These are phyloP conservation scores for Asterionellopsis glacialis DNA, from an alignment of 108 stramenopile genomes.

Conservation along the genomic window DNA sequence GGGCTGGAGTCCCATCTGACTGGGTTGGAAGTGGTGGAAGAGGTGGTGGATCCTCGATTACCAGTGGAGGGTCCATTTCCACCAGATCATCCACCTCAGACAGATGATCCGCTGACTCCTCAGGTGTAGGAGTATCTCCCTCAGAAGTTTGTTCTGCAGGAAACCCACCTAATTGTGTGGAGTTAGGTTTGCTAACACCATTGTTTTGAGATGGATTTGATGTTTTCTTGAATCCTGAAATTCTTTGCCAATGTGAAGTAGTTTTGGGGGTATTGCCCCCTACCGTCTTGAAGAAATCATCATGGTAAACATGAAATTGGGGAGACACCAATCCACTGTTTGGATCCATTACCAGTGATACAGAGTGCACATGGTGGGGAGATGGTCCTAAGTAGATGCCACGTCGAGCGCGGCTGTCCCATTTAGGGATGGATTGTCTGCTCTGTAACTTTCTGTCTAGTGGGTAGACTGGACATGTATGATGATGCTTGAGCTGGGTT, in stretches of 20 bases:
- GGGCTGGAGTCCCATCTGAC: too few species aligned
- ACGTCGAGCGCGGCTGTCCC: slow-evolving; percentile 11
- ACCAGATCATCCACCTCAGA: too few species aligned
- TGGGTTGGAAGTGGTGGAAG: too few species aligned
- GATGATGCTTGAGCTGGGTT: slow-evolving; percentile 1
- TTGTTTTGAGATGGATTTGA: neutral
- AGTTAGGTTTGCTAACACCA: too few species aligned
- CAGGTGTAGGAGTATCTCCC: too few species aligned
- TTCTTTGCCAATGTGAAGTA: neutral
- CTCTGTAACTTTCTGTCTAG: slow-evolving; percentile 7
- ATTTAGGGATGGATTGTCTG: slow-evolving; percentile 17
- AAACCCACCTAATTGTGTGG: too few species aligned
- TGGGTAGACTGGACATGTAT: slow-evolving; percentile 19
- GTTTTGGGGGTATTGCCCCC: neutral
- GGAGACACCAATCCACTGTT: slow-evolving; percentile 29
- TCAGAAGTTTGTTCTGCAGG: too few species aligned
- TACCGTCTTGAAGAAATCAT: slow-evolving; percentile 19
- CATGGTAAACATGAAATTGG: slow-evolving; percentile 20
- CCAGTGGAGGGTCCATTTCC: too few species aligned
- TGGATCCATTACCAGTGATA: slow-evolving; percentile 18
- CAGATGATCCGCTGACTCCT: too few species aligned
- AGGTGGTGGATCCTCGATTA: too few species aligned
- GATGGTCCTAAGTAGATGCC: slow-evolving; percentile 30
- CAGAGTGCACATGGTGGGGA: slow-evolving; percentile 13
- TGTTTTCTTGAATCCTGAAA: neutral